Evolutionary conservation across 2,329 filamentous ascomycete species (phyloP), one percentile per base, ranked within the genome.

Genomic region (Fusarium sp.): DNA sequence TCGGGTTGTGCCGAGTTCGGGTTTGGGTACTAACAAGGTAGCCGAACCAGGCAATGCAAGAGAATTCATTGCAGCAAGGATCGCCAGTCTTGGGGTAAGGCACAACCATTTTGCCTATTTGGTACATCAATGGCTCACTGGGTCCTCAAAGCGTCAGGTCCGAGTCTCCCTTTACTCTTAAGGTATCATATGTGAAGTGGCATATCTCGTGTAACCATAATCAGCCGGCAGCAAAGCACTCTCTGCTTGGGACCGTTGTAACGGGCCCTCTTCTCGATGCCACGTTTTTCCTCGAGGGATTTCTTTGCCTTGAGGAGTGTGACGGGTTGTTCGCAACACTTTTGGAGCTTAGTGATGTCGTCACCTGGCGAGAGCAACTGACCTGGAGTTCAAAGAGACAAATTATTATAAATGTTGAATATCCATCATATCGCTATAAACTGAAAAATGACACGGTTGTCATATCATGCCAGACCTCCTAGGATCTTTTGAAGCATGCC

Each of bases 401-500:
- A 20, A 54, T 54, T 14, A 54, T 54, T n/a, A 11, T n/a, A 32
- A 32, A 54, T 13, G 16, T 52, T 32, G 6, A 32, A 13, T 54
- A 48, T 16, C 23, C 48, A 52, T 52, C 27, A 52, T 32, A 13
- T 37, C 52, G 30, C 32, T 57, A 6, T 23, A 27, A 58, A 58
- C 34, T 56, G 43, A 30, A 16, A 37, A 41, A 30, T 27, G 27
- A 16, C 14, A 59, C 25, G 13, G 37, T 20, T 41, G 14, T 5
- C 23, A 32, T 41, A 32, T 30, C 69, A 32, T 23, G 25, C 60
- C 6, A 59, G 68, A 13, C 52, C 62, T 1, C 34, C 50, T 18
- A 74, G 9, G 11, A 72, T 32, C 64, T 74, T 74, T 39, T 74
- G 72, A n/a, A 74, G 14, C 10, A 13, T 20, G 5, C 8, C 62